These are phyloP conservation scores for Leishmania lainsoni DNA, from an alignment of 208 protist genomes.

Conservation along the genomic window DNA sequence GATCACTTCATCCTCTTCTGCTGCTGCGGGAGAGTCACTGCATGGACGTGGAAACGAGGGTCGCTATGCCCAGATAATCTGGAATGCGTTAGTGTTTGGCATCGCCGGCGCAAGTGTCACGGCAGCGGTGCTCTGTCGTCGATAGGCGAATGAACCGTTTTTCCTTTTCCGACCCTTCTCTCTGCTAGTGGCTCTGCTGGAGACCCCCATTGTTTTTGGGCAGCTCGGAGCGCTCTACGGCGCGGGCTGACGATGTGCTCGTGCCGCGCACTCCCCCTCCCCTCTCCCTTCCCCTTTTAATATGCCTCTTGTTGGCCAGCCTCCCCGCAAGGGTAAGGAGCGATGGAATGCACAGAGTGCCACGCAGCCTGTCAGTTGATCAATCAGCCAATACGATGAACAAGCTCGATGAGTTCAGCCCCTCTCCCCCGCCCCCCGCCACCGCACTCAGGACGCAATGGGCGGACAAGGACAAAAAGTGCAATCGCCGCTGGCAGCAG, in stretches of 20 bases:
- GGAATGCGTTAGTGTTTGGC: constrained; percentile 23
- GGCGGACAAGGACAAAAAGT: background rate
- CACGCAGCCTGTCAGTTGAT: background rate
- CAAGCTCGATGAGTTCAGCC: background rate
- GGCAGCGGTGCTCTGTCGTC: constrained; percentile 23
- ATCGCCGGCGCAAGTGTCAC: constrained; percentile 15
- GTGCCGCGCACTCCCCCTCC: background rate
- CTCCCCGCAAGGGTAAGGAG: background rate
- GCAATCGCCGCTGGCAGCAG: background rate
- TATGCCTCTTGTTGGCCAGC: background rate
- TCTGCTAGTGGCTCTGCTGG: background rate
- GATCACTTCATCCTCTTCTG: background rate
- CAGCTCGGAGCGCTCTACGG: background rate
- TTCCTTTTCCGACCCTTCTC: background rate
- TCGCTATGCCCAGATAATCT: constrained; percentile 3
- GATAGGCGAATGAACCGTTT: background rate
- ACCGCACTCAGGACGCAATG: background rate
- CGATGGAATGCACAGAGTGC: background rate
- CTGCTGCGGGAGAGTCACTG: background rate
- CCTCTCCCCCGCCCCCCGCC: background rate
- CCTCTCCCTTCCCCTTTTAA: background rate
- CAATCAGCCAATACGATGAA: background rate
- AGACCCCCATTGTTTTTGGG: background rate
- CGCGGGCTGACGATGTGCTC: background rate
- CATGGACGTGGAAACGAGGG: background rate